Base-by-base conservation (phyloP, 2,329 filamentous ascomycete genomes). In the Beauveria varroae region DNA sequence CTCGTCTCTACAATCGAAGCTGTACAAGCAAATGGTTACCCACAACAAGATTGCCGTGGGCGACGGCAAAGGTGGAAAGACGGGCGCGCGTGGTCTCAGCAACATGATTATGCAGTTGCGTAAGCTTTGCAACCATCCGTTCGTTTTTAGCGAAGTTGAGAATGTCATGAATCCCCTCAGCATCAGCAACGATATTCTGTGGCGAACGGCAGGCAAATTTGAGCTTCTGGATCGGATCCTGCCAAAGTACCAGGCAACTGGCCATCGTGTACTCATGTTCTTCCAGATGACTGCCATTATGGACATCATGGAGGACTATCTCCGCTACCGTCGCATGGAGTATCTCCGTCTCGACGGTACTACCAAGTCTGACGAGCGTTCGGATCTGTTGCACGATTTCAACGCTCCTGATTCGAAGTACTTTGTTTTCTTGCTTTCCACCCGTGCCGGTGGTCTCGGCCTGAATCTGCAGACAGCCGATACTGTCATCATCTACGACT, bases 221-320 rank as follows among this genome's bases (percentile, higher is more conserved):
- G 95, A 99, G 78, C 81, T 99, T 34, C 81, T 99, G 28, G 95
- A 99, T 73, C 85, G 95, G 57, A 82, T 99, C 64, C 75, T 99
- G 65, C 95, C 95, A 52, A 99, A 99, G 76, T 98, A 99, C 75
- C 85, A 90, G 68, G 87, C 84, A 3, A 93, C 91, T 1, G 91
- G 91, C 18, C 95, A 99, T 84, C 89, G 95, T 75, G 92, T 98
- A 30, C 81, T 99, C 73, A 98, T 99, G 90, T 99, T 99, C 84
- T 99, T 99, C 82, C 95, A 99, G 74, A 99, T 99, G 95, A 99
- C 95, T 4, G 93, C 96, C 64, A 99, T 99, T 72, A 99, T 99
- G 95, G 96, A 99, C 76, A 99, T 99, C 70, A 98, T 99, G 95
- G 95, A 99, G 69, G 95, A 99, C 73, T 99, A 96, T 73, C 77